Evolutionary conservation across 495 filamentous ascomycete genomes (phyloP).

Genomic region (Acidiella bohemica): DNA sequence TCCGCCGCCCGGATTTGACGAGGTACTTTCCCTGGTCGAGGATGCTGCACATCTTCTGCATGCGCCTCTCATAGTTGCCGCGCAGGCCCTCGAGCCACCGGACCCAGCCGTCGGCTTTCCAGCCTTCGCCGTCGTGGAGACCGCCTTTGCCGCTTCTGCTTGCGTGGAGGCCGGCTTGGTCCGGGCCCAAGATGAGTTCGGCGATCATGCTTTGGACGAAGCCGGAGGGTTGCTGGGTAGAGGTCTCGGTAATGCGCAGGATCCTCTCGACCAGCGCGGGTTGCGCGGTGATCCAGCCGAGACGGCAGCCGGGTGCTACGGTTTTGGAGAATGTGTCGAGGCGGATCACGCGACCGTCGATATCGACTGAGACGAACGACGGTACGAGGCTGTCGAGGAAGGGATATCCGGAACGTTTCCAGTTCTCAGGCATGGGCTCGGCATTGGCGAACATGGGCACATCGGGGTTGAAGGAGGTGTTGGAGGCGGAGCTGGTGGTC

Average conservation of each 20-base stretch:
- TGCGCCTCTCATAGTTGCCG: constrained; percentile 67
- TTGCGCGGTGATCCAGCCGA: constrained; percentile 42
- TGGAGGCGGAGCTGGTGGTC: constrained; percentile 10
- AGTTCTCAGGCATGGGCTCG: constrained; percentile 17
- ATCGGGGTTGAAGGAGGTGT: constrained; percentile 17
- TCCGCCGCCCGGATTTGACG: constrained; percentile 35
- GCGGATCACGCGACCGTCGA: constrained; percentile 68
- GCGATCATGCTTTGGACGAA: constrained; percentile 77
- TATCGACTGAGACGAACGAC: constrained; percentile 57
- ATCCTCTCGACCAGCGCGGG: constrained; percentile 63
- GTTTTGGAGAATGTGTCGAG: constrained; percentile 38
- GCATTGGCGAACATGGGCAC: constrained; percentile 15
- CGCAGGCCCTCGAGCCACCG: constrained; percentile 76
- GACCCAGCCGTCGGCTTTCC: constrained; percentile 79
- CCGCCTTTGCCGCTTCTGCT: constrained; percentile 28
- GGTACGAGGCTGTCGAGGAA: constrained; percentile 81
- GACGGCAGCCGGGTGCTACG: constrained; percentile 32
- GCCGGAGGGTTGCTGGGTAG: constrained; percentile 72
- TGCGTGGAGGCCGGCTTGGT: constrained; percentile 1
- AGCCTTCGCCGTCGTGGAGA: constrained; percentile 38
- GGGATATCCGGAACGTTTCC: constrained; percentile 52
- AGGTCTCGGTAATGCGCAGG: constrained; percentile 54
- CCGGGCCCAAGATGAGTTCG: constrained; percentile 57
- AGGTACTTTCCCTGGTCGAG: constrained; percentile 52
- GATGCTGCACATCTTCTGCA: constrained; percentile 57